phyloP scores from a whole-genome alignment of 139 green algal genomes.

The Volvox reticuliferus region DNA sequence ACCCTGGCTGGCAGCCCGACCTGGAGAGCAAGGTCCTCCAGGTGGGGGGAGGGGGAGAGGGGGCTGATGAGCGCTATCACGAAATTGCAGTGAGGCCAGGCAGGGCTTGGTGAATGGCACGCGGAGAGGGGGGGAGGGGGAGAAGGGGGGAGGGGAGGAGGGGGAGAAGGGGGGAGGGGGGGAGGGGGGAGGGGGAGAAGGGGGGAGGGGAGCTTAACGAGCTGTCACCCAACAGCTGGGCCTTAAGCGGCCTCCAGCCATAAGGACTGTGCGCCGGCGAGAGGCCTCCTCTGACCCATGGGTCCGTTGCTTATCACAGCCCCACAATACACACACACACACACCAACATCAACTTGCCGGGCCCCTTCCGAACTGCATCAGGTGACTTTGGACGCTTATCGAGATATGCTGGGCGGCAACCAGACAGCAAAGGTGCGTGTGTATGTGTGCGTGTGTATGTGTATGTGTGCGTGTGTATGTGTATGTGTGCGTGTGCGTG shows the following conservation, averaged over 20 bases:
- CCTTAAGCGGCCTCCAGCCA: no score
- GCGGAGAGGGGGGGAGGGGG: background rate
- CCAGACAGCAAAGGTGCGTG: background rate
- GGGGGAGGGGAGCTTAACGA: background rate
- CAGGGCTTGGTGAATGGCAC: background rate
- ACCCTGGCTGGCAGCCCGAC: conserved; percentile 83
- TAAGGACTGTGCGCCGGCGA: no score
- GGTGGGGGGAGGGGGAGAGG: background rate
- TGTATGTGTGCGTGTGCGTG: background rate
- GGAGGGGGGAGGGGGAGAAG: background rate
- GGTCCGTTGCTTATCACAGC: background rate
- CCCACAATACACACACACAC: no score
- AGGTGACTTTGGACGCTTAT: conserved; percentile 50
- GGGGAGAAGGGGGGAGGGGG: no score
- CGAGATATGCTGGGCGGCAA: background rate
- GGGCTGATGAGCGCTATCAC: background rate
- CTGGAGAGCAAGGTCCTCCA: conserved; percentile 62
- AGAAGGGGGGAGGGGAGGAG: no score
- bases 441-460: background rate
- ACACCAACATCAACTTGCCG: no score
- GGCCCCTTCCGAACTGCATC: background rate
- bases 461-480: background rate
- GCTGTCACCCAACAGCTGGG: no score
- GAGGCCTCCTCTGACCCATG: background rate
- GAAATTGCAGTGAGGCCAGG: background rate